These are phyloP conservation scores for Kwoniella dendrophila DNA, from an alignment of 768 basidiomycete genomes.

Conservation along the genomic window DNA sequence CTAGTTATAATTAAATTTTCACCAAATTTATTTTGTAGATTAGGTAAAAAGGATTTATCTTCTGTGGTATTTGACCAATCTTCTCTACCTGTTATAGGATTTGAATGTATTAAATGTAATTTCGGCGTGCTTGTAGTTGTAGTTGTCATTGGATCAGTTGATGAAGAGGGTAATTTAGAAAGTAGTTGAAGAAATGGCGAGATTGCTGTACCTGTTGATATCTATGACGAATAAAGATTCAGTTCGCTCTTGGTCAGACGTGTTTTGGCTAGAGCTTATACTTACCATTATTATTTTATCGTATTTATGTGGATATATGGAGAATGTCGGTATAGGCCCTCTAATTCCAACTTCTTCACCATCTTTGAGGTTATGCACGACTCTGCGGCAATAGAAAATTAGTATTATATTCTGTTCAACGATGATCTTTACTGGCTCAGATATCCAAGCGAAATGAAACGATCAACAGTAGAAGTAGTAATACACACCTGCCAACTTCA, in stretches of 20 bases:
- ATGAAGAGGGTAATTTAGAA: slow-evolving; percentile 36
- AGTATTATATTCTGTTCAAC: not conserved
- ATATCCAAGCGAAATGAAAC: slow-evolving; percentile 1
- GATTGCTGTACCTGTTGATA: slow-evolving; percentile 53
- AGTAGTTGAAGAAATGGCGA: slow-evolving; percentile 53
- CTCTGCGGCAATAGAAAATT: slow-evolving; percentile 1
- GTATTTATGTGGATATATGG: slow-evolving; percentile 35
- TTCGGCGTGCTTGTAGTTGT: not conserved
- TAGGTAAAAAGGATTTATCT: slow-evolving; percentile 23
- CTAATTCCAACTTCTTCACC: slow-evolving; percentile 48
- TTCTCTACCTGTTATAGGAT: slow-evolving; percentile 22
- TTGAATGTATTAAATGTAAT: slow-evolving; percentile 43
- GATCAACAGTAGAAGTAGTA: too few species aligned
- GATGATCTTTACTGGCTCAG: too few species aligned
- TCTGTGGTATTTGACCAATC: slow-evolving; percentile 25
- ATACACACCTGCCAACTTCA: slow-evolving; percentile 56
- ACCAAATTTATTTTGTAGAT: slow-evolving; percentile 26
- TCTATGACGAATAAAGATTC: slow-evolving; percentile 23
- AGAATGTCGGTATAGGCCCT: slow-evolving; percentile 49
- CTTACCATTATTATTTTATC: slow-evolving; percentile 52
- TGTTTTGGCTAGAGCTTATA: not conserved
- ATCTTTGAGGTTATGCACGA: slow-evolving; percentile 41
- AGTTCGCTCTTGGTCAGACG: too few species aligned
- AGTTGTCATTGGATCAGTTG: not conserved
- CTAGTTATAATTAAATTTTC: slow-evolving; percentile 19